Conservation (phyloP, 2,329 filamentous ascomycete genomes). For the Cytospora paraplurivora region DNA sequence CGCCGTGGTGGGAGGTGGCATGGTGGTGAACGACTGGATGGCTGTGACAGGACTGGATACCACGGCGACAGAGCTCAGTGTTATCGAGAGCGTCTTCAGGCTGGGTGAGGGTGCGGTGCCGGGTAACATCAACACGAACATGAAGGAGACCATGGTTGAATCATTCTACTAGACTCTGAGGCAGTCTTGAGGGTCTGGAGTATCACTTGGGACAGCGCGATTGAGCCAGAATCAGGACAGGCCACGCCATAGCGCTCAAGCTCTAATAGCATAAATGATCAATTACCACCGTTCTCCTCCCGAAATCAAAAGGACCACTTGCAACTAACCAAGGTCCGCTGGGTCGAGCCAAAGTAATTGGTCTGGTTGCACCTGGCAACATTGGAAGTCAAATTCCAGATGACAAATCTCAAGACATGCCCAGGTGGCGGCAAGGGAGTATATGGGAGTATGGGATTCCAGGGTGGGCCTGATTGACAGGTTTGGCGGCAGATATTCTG, state of each 20-base stretch:
- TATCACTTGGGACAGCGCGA: not conserved
- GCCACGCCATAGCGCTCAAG: conserved; percentile 7
- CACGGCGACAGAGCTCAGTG: conserved; percentile 94
- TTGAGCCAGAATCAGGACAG: conserved; percentile 2
- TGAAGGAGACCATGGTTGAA: conserved; percentile 99
- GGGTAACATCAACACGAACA: conserved; percentile 74
- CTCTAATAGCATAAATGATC: conserved; percentile 11
- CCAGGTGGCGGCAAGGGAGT: not conserved
- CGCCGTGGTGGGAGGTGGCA: conserved; percentile 92
- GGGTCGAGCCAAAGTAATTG: not conserved
- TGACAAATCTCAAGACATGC: not conserved
- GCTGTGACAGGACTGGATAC: conserved; percentile 92
- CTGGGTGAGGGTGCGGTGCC: conserved; percentile 84
- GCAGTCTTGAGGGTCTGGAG: conserved; percentile 5
- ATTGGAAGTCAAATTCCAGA: not conserved
- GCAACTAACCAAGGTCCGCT: not conserved
- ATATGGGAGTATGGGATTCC: not conserved
- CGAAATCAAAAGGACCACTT: not conserved
- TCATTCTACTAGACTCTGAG: conserved; percentile 78
- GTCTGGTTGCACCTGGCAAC: not conserved
- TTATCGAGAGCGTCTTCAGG: conserved; percentile 94
- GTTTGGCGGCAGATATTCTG: not conserved
- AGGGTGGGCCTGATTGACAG: not conserved
- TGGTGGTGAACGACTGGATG: conserved; percentile 98
- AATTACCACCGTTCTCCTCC: not conserved